Base-by-base conservation (phyloP, 2,329 filamentous ascomycete species). In the Alternaria sp. region DNA sequence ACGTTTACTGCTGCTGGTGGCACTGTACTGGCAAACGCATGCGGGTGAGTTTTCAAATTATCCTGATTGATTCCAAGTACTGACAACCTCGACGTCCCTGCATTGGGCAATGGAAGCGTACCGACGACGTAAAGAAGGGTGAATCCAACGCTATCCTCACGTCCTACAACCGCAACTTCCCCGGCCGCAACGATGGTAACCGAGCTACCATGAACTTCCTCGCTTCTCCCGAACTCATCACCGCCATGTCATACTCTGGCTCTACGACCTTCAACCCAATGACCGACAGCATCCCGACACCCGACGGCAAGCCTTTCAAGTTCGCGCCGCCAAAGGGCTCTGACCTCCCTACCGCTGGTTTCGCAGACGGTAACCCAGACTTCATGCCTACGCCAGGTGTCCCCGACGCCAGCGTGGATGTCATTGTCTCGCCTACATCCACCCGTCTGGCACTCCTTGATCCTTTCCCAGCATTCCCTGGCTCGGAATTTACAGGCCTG, bases 161-260 rank as follows among this genome's bases (percentile, higher is more conserved):
- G 10, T 97, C 94, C 1, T 99, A 97, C 85, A 99, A 99, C 86
- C 92, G 96, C 65, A 99, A 99, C 83, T 99, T 99, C 86, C 92
- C 92, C 54, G 95, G 93, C 65, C 92, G 96, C 69, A 99, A 99
- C 80, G 96, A 99, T 77, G 96, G 96, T 66, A 99, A 99, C 84
- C 90, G 92, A 21, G 90, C 91, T 45, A 99, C 96, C 9, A 97
- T 98, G 94, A 99, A 98, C 86, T 99, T 99, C 84, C 88, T 99
- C 56, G 95, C 96, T 10, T 97, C 94, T 0, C 96, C 96, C 7
- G 96, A 99, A 81, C 89, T 99, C 61, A 96, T 99, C 66, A 98
- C 96, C 5, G 96, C 96, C 54, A 95, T 99, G 90, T 88, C 93
- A 12, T 99, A 97, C 81, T 91, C 94, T 45, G 96, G 96, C 57